Evolutionary conservation across 2,329 filamentous ascomycete species (phyloP).

Genomic region (Penicillium sp.): DNA sequence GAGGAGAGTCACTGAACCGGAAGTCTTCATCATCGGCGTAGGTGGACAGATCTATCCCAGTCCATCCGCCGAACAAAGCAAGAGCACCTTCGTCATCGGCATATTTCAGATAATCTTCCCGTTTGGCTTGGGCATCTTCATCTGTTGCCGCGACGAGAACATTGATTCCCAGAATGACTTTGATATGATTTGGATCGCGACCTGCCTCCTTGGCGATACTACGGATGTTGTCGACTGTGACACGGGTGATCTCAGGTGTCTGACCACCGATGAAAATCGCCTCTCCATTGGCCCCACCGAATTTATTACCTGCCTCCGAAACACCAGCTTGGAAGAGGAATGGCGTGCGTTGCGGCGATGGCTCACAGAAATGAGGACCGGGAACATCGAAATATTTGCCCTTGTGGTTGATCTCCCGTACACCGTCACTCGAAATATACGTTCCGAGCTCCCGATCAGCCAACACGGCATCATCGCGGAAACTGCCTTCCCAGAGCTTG

Average conservation of each 20-base stretch:
- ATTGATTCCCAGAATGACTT: conserved; percentile 36
- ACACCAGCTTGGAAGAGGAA: conserved; percentile 48
- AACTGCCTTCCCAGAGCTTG: conserved; percentile 54
- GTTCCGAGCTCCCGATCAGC: conserved; percentile 4
- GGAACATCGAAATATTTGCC: conserved; percentile 30
- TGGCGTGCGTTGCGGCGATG: conserved; percentile 45
- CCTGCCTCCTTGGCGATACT: conserved; percentile 35
- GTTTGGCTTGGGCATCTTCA: conserved; percentile 42
- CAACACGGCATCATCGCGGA: conserved; percentile 41
- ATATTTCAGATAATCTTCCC: conserved; percentile 40
- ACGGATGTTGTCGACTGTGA: conserved; percentile 41
- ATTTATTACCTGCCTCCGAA: conserved; percentile 42
- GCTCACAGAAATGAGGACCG: conserved; percentile 41
- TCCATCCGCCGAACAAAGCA: conserved; percentile 47
- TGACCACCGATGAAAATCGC: conserved; percentile 47
- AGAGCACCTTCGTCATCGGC: conserved; percentile 43
- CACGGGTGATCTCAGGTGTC: conserved; percentile 34
- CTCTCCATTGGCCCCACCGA: conserved; percentile 43
- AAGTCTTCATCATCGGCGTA: conserved; percentile 44
- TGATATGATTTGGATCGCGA: conserved; percentile 28
- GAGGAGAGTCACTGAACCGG: conserved; percentile 33
- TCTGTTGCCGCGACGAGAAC: conserved; percentile 44
- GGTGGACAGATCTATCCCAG: conserved; percentile 28
- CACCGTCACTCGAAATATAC: conserved; percentile 16
- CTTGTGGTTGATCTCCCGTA: conserved; percentile 33